Base-by-base conservation (phyloP, 768 basidiomycete genomes). In the Boletus pseudopeckii region DNA sequence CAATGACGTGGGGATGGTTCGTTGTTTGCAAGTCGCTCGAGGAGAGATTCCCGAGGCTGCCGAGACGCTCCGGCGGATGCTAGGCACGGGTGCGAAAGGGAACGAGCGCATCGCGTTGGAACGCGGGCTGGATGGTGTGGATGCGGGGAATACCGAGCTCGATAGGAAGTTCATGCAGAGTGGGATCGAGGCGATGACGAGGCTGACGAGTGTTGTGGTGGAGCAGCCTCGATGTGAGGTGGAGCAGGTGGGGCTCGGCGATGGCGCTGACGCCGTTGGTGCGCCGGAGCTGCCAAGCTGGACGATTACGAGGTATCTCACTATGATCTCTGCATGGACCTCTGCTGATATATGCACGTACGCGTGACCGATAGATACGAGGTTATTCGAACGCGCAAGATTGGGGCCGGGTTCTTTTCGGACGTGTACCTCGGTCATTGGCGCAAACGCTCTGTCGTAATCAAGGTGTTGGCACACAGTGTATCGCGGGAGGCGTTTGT, bases 371-470 rank as follows among this genome's bases (percentile, higher is more conserved):
- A 46, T 45, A 82, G 82, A 48, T 89, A 87, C 61, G 92, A 94
- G 70, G 80, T 92, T 33, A 84, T 86, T 52, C 79, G 82, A 3
- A 85, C 85, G 36, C 72, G 75, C 52, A 80, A 82, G 65, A 83
- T 93, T 53, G 86, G 89, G 5, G 62, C 82, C 18, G 90, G 90
- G 0, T 85, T 81, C 70, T 89, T 90, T 72, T 86, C 86, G 13
- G 81, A 86, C 50, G 88, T 92, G 7, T 91, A 86, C 69, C 75
- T 77, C n/a, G 91, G 90, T 0, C 77, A 71, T 11, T 94, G 91
- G 90, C 76, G 81, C 34, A 79, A 76, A 4, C 75, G 76, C 20
- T 74, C 75, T 0, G 89, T 90, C 7, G 85, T 87, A 4, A 78
- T 90, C 75, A 91, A 92, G 69, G 80, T 88, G 3, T 73, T 91